Conservation (phyloP, 108 stramenopile genomes). For the Cyclotella choctawhatcheeana region DNA sequence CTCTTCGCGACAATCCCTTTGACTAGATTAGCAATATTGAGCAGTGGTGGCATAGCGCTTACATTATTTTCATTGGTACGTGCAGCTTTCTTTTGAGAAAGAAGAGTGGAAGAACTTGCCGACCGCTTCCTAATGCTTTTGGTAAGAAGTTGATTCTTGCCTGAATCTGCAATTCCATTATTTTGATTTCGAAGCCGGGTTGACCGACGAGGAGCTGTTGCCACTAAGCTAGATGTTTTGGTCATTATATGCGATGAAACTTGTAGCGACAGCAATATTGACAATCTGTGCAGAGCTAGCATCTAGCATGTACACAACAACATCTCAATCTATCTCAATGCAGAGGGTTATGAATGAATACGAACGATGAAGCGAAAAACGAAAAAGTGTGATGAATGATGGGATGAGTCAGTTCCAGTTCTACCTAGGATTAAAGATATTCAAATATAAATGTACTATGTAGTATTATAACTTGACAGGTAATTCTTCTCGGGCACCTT, state of each 20-base stretch:
- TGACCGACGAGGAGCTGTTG: conserved; percentile 3
- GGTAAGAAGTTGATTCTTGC: background rate
- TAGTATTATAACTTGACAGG: background rate
- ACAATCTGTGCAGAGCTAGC: background rate
- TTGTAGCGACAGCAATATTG: conserved; percentile 1
- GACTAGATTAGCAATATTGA: conserved; percentile 39
- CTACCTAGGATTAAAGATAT: too few relatives aligned
- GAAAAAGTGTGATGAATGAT: too few relatives aligned
- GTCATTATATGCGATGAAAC: conserved; percentile 3
- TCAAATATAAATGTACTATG: too few relatives aligned
- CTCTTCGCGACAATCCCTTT: conserved; percentile 39
- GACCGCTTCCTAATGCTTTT: background rate
- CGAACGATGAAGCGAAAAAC: too few relatives aligned
- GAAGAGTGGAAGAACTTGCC: background rate
- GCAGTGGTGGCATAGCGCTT: conserved; percentile 18
- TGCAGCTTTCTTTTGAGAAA: background rate
- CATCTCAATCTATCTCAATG: too few relatives aligned
- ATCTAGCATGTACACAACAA: too few relatives aligned
- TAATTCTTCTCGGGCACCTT: too few relatives aligned
- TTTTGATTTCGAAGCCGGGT: background rate
- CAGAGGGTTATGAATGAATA: too few relatives aligned
- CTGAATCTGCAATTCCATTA: background rate
- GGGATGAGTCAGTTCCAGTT: too few relatives aligned
- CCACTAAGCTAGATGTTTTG: background rate
- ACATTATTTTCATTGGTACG: too few relatives aligned